Conservation (phyloP, 164 flowering plant genomes). For the Berberis thunbergii region DNA sequence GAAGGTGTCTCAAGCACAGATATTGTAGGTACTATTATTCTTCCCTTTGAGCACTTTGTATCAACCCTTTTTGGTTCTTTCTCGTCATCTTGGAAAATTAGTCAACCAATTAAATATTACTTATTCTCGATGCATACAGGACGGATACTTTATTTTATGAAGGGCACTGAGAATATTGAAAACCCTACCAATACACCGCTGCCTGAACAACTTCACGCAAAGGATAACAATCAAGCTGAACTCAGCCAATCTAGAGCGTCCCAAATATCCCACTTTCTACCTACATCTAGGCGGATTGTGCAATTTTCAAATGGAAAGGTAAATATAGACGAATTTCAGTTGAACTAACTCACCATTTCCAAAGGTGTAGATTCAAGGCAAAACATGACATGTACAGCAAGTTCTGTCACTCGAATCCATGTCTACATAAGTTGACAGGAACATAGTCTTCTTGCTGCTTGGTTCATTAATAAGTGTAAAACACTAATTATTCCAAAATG, state of each 20-base stretch:
- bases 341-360: too few relatives aligned
- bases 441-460: too few relatives aligned
- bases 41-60: background rate
- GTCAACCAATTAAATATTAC: background rate
- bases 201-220: conserved; percentile 16
- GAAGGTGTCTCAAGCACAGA: conserved; percentile 72
- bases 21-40: conserved; percentile 48
- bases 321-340: background rate
- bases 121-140: conserved; percentile 29
- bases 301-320: conserved; percentile 90
- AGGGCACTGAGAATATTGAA: conserved; percentile 23
- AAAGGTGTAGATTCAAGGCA: too few relatives aligned
- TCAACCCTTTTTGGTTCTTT: background rate
- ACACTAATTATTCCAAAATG: too few relatives aligned
- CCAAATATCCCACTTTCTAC: conserved; percentile 59
- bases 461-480: too few relatives aligned
- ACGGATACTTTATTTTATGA: conserved; percentile 55
- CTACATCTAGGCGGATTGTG: conserved; percentile 74
- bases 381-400: too few relatives aligned
- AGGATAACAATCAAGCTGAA: conserved; percentile 6
- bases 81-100: background rate
- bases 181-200: conserved; percentile 13
- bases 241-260: conserved; percentile 19
- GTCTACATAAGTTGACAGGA: too few relatives aligned
- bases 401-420: too few relatives aligned